Evolutionary conservation across 2,329 filamentous ascomycete species (phyloP), one percentile per base, ranked within the genome.

Genomic region (Aaosphaeria arxii): DNA sequence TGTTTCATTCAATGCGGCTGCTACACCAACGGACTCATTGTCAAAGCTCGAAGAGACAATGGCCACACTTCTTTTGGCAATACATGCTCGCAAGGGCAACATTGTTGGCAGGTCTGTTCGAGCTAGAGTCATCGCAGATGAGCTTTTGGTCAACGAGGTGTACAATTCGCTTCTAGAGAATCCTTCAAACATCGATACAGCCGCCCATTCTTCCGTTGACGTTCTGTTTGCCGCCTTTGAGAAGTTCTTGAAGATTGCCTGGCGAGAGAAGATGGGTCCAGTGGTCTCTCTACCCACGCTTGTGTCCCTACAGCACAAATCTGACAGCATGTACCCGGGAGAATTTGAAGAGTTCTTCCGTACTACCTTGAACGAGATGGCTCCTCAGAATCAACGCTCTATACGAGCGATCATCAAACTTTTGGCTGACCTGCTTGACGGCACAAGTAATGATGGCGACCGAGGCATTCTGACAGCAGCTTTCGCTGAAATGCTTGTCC

Each of bases 181-280:
- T 54, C 89, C 91, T 0, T 86, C 83, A 45, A 90, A 89, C 61
- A 80, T 88, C 54, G 87, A 95, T 45, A 77, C 85, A 7, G 84
- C 88, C 2, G 80, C 84, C 0, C 90, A 96, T 50, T 79, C 89
- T 6, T 81, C 85, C 3, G 84, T 92, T 6, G 91, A 96, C 62
- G 85, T 92, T 17, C 80, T 97, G 5, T 95, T 96, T 63, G 87
- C 88, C 29, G 88, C 91, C 0, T 97, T 96, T 66, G 91, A 96
- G 67, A 96, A 95, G 52, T 97, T 96, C 58, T 75, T 96, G 51
- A 85, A 84, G 49, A 86, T 91, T 53, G 91, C 89, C 9, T 97
- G 92, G 92, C 85, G 82, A 50, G 88, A 92, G 55, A 86, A 89
- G 58, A 91, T 96, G 78, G 92, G 92, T 0, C 84, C 89, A 3